These are phyloP conservation scores for Nevesoporus exiguus DNA, from an alignment of 768 basidiomycete genomes.

Conservation along the genomic window DNA sequence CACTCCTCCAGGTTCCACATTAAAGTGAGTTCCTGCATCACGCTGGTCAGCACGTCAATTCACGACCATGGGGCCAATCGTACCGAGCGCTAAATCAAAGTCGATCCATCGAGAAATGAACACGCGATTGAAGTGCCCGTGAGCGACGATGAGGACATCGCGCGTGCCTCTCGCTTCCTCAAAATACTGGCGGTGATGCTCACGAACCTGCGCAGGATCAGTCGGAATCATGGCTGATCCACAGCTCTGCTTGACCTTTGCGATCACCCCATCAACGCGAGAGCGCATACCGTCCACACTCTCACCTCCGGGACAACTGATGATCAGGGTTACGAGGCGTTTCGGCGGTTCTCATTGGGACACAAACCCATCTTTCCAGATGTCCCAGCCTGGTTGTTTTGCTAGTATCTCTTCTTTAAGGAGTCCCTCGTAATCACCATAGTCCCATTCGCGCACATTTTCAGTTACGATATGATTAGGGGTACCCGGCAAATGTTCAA, in stretches of 20 bases:
- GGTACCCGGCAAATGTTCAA: slow-evolving; percentile 43
- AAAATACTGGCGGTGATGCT: slow-evolving; percentile 66
- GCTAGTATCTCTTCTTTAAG: slow-evolving; percentile 72
- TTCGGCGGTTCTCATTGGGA: background rate
- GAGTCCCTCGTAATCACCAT: slow-evolving; percentile 88
- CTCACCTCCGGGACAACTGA: slow-evolving; percentile 86
- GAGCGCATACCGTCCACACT: slow-evolving; percentile 72
- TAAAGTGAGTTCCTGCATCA: slow-evolving; percentile 65
- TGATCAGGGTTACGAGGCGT: slow-evolving; percentile 6
- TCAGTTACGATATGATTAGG: slow-evolving; percentile 62
- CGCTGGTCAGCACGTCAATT: slow-evolving; percentile 6
- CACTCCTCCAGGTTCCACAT: slow-evolving; percentile 83
- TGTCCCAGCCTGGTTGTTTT: slow-evolving; percentile 61
- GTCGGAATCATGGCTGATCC: background rate
- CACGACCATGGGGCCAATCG: slow-evolving; percentile 6
- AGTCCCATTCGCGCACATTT: slow-evolving; percentile 82
- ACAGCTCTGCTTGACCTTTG: slow-evolving; percentile 46
- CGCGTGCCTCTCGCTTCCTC: slow-evolving; percentile 64
- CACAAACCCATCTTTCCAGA: slow-evolving; percentile 79
- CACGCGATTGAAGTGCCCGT: slow-evolving; percentile 77
- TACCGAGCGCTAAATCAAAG: slow-evolving; percentile 59
- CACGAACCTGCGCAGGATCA: slow-evolving; percentile 50
- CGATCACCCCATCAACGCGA: slow-evolving; percentile 75
- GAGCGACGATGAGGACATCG: slow-evolving; percentile 87
- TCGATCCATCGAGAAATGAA: slow-evolving; percentile 82